These are phyloP conservation scores for Tricholoma bakamatsutake DNA, from an alignment of 768 basidiomycete species.

Conservation along the genomic window DNA sequence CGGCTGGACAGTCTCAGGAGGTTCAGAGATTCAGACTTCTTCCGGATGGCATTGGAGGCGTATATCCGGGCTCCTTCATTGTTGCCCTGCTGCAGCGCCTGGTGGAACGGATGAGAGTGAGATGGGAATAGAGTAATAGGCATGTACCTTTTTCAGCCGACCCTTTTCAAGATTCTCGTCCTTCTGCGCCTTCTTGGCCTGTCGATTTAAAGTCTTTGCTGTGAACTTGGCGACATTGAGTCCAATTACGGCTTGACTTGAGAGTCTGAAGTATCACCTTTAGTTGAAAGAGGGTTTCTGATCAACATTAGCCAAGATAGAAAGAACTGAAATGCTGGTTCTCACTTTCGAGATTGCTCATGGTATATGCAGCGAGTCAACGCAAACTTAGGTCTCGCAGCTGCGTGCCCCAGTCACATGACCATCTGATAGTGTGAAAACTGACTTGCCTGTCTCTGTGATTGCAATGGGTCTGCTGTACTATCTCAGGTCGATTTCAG, in stretches of 20 bases:
- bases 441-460: background rate
- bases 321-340: slow-evolving; percentile 1
- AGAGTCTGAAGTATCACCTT: slow-evolving; percentile 51
- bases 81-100: slow-evolving; percentile 97
- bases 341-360: slow-evolving; percentile 91
- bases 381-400: slow-evolving; percentile 7
- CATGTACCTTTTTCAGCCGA: slow-evolving; percentile 83
- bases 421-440: background rate
- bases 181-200: slow-evolving; percentile 97
- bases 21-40: slow-evolving; percentile 94
- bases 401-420: slow-evolving; percentile 4
- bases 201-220: slow-evolving; percentile 88
- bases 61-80: slow-evolving; percentile 97
- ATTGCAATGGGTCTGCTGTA: slow-evolving; percentile 47
- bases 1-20: slow-evolving; percentile 84
- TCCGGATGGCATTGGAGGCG: slow-evolving; percentile 95
- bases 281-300: slow-evolving; percentile 98
- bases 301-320: slow-evolving; percentile 22
- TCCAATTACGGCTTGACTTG: slow-evolving; percentile 7
- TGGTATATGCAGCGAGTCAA: slow-evolving; percentile 22
- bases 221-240: slow-evolving; percentile 67
- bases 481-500: slow-evolving; percentile 48
- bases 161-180: slow-evolving; percentile 88
- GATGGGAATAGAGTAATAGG: background rate
- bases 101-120: slow-evolving; percentile 6